phyloP scores from a whole-genome alignment of 805 yeast genomes.

The Ogataea nonfermentans region DNA sequence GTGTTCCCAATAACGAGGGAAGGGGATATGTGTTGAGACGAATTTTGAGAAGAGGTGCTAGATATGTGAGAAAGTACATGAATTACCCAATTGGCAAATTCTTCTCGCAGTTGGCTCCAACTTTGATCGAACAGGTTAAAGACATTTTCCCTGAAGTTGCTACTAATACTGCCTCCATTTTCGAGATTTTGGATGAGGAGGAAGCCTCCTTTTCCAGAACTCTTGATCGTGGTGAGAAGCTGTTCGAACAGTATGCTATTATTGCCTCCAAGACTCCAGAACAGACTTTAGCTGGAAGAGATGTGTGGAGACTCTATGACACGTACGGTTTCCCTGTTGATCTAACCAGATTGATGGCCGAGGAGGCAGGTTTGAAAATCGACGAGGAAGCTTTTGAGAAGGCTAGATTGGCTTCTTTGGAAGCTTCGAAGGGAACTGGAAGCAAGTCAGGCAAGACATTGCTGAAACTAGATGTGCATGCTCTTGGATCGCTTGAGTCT shows the following conservation, averaged over 20 bases:
- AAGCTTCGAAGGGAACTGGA: constrained; percentile 91
- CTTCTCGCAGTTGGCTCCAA: constrained; percentile 89
- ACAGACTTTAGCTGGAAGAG: constrained; percentile 82
- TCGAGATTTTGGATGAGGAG: constrained; percentile 93
- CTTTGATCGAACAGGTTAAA: constrained; percentile 81
- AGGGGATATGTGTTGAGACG: constrained; percentile 98
- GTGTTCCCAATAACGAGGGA: constrained; percentile 99
- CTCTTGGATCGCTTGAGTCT: constrained; percentile 66
- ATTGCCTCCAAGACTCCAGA: constrained; percentile 73
- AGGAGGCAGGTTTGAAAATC: constrained; percentile 89
- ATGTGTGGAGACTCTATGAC: constrained; percentile 97
- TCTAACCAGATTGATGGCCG: constrained; percentile 97
- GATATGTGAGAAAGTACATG: constrained; percentile 95
- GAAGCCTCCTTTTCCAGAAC: constrained; percentile 94
- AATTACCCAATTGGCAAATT: constrained; percentile 93
- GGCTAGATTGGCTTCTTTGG: constrained; percentile 85
- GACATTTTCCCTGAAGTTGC: constrained; percentile 91
- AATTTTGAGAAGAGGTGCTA: constrained; percentile 95
- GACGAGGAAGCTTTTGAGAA: constrained; percentile 91
- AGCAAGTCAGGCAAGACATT: constrained; percentile 50
- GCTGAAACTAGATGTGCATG: constrained; percentile 88
- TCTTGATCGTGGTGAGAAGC: constrained; percentile 94
- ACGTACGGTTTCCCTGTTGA: constrained; percentile 99
- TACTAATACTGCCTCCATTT: constrained; percentile 67
- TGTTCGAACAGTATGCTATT: constrained; percentile 89